Evolutionary conservation across 176 grass and related monocot species (phyloP).

Genomic region (Bromus sterilis): DNA sequence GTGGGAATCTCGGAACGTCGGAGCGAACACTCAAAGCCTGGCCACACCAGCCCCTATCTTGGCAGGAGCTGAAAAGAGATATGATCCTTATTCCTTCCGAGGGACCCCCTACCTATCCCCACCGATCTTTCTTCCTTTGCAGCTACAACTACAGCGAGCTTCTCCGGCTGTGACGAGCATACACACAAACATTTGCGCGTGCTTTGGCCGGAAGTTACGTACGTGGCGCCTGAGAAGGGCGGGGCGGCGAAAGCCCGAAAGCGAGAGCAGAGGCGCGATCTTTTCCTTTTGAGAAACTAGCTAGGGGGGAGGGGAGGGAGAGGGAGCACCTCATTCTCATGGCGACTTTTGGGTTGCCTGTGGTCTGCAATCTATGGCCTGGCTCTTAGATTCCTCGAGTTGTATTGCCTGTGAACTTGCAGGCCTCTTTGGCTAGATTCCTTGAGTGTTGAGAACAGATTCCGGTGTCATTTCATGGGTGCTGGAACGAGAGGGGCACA

Average conservation of each 20-base stretch:
- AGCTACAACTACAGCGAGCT: slow-evolving; percentile 13
- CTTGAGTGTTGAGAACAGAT: slow-evolving; percentile 25
- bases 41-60: slow-evolving; percentile 55
- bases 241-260: slow-evolving; percentile 39
- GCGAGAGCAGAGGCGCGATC: slow-evolving; percentile 33
- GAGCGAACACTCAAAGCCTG: slow-evolving; percentile 40
- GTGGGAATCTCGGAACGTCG: slow-evolving; percentile 50
- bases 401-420: slow-evolving; percentile 24
- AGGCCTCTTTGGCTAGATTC: neutral
- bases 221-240: slow-evolving; percentile 23
- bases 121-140: slow-evolving; percentile 38
- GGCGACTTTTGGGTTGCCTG: slow-evolving; percentile 44
- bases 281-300: slow-evolving; percentile 30
- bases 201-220: slow-evolving; percentile 60
- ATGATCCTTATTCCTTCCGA: slow-evolving; percentile 82
- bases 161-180: slow-evolving; percentile 36
- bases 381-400: neutral
- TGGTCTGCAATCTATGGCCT: slow-evolving; percentile 27
- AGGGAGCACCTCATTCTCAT: slow-evolving; percentile 64
- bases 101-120: slow-evolving; percentile 15
- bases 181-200: slow-evolving; percentile 7
- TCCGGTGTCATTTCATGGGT: slow-evolving; percentile 17
- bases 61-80: slow-evolving; percentile 74
- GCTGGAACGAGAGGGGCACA: slow-evolving; percentile 23
- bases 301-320: neutral